phyloP scores from a whole-genome alignment of 345 rosid species.

The Citrus maxima region DNA sequence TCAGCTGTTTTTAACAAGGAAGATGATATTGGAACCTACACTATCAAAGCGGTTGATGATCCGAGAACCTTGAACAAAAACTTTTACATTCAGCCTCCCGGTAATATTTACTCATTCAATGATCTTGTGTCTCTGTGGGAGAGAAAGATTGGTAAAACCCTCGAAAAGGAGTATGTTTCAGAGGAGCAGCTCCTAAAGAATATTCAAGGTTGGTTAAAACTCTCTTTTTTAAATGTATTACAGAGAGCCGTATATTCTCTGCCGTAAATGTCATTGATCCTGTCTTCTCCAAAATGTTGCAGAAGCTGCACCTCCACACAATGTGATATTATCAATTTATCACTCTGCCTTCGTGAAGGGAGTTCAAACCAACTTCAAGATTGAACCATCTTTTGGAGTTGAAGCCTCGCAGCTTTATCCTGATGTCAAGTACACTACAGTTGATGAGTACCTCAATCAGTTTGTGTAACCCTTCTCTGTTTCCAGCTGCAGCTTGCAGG shows the following conservation, averaged over 20 bases:
- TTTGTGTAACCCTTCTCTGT: too few relatives aligned
- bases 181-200: slow-evolving; percentile 53
- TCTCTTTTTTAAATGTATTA: not conserved
- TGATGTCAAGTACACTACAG: too few relatives aligned
- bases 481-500: not conserved
- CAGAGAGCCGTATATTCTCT: too few relatives aligned
- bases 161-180: slow-evolving; percentile 41
- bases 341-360: not conserved
- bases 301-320: slow-evolving; percentile 1
- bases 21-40: slow-evolving; percentile 48
- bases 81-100: slow-evolving; percentile 44
- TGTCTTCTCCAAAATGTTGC: not conserved
- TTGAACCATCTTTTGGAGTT: too few relatives aligned
- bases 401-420: too few relatives aligned
- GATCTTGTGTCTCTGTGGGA: slow-evolving; percentile 64
- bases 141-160: slow-evolving; percentile 52
- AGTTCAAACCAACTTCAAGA: too few relatives aligned
- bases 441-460: too few relatives aligned
- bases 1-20: slow-evolving; percentile 49
- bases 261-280: too few relatives aligned
- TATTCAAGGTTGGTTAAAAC: slow-evolving; percentile 32
- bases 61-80: slow-evolving; percentile 57
- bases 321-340: not conserved
- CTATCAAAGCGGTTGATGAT: slow-evolving; percentile 53
- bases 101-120: slow-evolving; percentile 47